Evolutionary conservation across 1,139 yeast genomes (phyloP).

Genomic region (Yarrowia galli): DNA sequence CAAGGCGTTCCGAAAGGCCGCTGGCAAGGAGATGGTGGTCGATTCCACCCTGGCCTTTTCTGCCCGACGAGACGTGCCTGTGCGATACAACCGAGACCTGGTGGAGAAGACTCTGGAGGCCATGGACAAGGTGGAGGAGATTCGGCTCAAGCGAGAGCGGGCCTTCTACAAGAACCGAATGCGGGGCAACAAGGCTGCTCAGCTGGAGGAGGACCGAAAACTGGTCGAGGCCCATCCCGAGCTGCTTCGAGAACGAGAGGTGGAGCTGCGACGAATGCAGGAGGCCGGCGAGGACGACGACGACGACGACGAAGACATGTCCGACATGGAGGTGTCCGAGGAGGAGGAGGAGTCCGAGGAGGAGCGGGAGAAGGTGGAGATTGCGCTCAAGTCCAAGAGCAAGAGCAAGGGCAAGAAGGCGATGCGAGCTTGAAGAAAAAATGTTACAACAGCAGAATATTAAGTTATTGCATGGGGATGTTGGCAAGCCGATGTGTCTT

Average conservation of each 20-base stretch:
- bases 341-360: constrained; percentile 54
- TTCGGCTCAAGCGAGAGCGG: constrained; percentile 94
- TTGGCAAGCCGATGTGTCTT: constrained; percentile 3
- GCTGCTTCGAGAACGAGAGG: constrained; percentile 88
- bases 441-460: neutral
- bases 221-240: constrained; percentile 89
- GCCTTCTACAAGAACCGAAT: constrained; percentile 99
- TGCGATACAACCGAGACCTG: constrained; percentile 94
- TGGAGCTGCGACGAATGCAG: constrained; percentile 81
- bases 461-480: constrained; percentile 33
- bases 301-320: constrained; percentile 54
- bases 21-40: constrained; percentile 97
- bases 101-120: constrained; percentile 94
- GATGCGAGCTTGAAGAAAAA: neutral
- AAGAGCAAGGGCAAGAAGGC: too few relatives aligned
- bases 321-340: constrained; percentile 57
- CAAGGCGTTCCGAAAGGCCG: constrained; percentile 98
- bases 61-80: constrained; percentile 97
- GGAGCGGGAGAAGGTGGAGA: constrained; percentile 67
- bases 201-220: constrained; percentile 84
- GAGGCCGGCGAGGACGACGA: constrained; percentile 65
- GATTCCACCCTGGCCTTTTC: constrained; percentile 96
- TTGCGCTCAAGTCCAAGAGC: constrained; percentile 78
- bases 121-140: constrained; percentile 95
- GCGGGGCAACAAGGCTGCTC: constrained; percentile 94